A percentile compares a stretch with the other conserved stretches of the same genome.
Evolutionary conservation across 306 rosid species (phyloP).

Genomic region (Lotus japonicus): DNA sequence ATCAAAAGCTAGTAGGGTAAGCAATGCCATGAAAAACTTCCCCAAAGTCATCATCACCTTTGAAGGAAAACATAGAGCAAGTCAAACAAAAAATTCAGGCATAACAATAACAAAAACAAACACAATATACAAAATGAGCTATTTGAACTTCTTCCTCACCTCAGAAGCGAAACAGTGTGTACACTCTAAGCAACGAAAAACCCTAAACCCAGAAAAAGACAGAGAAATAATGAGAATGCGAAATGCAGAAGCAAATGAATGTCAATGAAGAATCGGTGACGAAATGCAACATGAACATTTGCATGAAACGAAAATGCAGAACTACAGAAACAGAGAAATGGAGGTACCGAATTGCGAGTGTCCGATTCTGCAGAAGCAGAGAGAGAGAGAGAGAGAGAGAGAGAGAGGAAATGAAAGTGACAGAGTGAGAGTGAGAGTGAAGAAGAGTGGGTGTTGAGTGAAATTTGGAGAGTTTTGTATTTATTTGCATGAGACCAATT

Average conservation of each 20-base stretch:
- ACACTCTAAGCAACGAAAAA: background rate
- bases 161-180: background rate
- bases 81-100: background rate
- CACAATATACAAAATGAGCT: background rate
- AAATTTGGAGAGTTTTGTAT: background rate
- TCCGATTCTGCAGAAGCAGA: background rate
- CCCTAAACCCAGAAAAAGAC: constrained; percentile 14
- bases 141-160: background rate
- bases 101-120: background rate
- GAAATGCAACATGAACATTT: background rate
- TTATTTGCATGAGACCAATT: constrained; percentile 16
- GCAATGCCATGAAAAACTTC: background rate
- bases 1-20: too few species aligned
- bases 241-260: background rate
- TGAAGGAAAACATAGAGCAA: background rate
- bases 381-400: background rate
- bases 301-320: constrained; percentile 22
- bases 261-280: background rate
- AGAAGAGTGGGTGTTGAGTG: too few species aligned
- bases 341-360: background rate
- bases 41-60: background rate
- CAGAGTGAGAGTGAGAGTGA: background rate
- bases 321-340: background rate
- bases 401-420: background rate
- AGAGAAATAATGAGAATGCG: background rate